Percentiles rank a stretch among this genome's conserved stretches.
phyloP scores from a whole-genome alignment of 2,329 filamentous ascomycete genomes.

The Coniochaeta prunicola region DNA sequence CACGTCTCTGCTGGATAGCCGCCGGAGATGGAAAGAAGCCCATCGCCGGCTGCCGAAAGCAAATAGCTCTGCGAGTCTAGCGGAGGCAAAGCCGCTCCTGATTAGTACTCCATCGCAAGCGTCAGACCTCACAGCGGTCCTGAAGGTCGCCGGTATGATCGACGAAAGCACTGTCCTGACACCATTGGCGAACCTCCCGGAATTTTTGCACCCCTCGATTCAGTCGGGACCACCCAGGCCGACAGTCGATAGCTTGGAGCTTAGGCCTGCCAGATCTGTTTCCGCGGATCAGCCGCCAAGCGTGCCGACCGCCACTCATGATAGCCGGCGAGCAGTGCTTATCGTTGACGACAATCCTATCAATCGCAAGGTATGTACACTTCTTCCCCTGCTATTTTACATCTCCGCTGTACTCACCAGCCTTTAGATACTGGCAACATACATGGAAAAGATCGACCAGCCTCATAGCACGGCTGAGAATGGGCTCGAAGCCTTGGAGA shows the following conservation, averaged over 20 bases:
- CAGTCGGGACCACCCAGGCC: background rate
- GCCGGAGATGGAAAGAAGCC: constrained; percentile 18
- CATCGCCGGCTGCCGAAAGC: background rate
- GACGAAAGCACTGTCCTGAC: background rate
- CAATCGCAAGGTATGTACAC: constrained; percentile 21
- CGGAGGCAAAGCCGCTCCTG: background rate
- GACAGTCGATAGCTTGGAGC: background rate
- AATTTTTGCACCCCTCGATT: background rate
- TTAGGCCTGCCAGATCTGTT: background rate
- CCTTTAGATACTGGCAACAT: constrained; percentile 21
- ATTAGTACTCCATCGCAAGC: background rate
- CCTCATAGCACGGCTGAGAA: constrained; percentile 23
- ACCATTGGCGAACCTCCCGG: background rate
- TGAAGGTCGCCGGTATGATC: background rate
- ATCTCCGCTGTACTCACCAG: background rate
- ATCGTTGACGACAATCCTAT: constrained; percentile 34
- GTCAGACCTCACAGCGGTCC: background rate
- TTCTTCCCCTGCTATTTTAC: background rate
- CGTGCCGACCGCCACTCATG: no score
- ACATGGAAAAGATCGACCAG: constrained; percentile 25
- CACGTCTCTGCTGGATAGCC: constrained; percentile 20
- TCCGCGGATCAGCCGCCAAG: background rate
- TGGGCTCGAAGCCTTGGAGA: constrained; percentile 25
- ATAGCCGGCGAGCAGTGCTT: constrained; percentile 15
- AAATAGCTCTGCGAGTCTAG: background rate